Evolutionary conservation across 1,284 basidiomycete genomes (phyloP), one percentile per base, ranked within the genome.

Genomic region (Cutaneotrichosporon arboriforme): DNA sequence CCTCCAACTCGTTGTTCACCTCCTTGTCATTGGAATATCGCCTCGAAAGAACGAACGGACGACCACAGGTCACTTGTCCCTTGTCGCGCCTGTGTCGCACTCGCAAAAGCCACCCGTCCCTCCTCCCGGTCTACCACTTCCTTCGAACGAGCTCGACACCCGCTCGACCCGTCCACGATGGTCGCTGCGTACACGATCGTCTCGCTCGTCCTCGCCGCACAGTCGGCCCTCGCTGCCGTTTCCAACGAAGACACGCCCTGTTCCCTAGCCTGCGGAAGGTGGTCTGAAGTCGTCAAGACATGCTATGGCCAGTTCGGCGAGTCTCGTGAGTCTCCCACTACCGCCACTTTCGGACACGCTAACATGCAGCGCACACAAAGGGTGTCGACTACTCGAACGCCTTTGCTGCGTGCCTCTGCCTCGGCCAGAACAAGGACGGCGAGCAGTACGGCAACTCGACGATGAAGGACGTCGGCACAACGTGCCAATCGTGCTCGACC

Each of bases 331-430:
- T 54, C 0, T 12, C 12, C 34, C 18, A 23, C 26, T 10, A 31
- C 26, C 5, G 26, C 26, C 22, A 23, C 8, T 21, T 20, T 20
- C 31, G 17, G 13, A 8, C 20, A 22, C 5, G 26, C 44, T 46
- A 22, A 31, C 26, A 31, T 31, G 26, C 49, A 65, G 66, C 59
- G 36, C 52, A 52, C 31, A 54, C 50, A 18, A 35, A 46, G 2
- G 64, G 69, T 23, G 46, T 55, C 40, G 58, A 58, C 22, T 64
- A 61, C 45, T 61, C 64, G 35, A 69, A 70, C 49, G 46, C 58
- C 13, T 71, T 70, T 51, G 48, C 71, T 9, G 51, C 35, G 7
- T 73, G 70, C 38, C 54, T 70, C 4, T 73, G 70, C 45, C 21
- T 15, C 1, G 69, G 68, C 15, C 40, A 41, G 10, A 57, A 60